Base-by-base conservation (phyloP, 192 early-diverging fungal genomes). In the Backusella circina region DNA sequence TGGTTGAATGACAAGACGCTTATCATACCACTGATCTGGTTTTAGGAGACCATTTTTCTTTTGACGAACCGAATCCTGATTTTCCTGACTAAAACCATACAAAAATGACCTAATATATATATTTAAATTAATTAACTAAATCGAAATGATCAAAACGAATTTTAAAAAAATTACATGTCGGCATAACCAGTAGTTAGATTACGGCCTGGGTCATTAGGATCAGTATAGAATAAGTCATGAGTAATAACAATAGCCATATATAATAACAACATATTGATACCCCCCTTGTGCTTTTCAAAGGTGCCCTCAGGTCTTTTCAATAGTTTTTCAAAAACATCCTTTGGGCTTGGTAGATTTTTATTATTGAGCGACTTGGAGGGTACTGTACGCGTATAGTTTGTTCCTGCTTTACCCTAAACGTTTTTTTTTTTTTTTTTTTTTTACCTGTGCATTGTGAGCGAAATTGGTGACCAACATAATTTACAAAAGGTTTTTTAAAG, bases 181-280 rank as follows among this genome's bases (percentile, higher is more conserved):
- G 75, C 36, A 69, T 86, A 86, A 30, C 72, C 44, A n/a, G 86
- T 82, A 16, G 82, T 87, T 28, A 81, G 33, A 67, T 86, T 86
- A 23, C 79, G 85, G 16, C 39, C 44, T 0, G 85, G 85, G 30
- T 84, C 65, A n/a, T 32, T 35, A 28, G 85, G 65, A 36, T 84
- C 84, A 31, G 84, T 75, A 39, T 77, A 65, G 67, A 86, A 86
- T 18, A 86, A 71, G 36, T 86, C 85, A 65, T 86, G 85, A 1
- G 84, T 86, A 37, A 86, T 85, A 31, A 86, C 32, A 21, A 73
- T 78, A 8, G 85, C 85, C 37, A 86, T 32, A 54, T 77, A 75
- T 8, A 86, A 84, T 23, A 86, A 10, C 12, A 86, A 31, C 61
- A 70, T 67, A 38, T 86, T 86, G 72, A 86, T 70, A 2, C 76